Evolutionary conservation across 768 basidiomycete genomes (phyloP), one percentile per base, ranked within the genome.

Genomic region (Gloeostereum incarnatum): DNA sequence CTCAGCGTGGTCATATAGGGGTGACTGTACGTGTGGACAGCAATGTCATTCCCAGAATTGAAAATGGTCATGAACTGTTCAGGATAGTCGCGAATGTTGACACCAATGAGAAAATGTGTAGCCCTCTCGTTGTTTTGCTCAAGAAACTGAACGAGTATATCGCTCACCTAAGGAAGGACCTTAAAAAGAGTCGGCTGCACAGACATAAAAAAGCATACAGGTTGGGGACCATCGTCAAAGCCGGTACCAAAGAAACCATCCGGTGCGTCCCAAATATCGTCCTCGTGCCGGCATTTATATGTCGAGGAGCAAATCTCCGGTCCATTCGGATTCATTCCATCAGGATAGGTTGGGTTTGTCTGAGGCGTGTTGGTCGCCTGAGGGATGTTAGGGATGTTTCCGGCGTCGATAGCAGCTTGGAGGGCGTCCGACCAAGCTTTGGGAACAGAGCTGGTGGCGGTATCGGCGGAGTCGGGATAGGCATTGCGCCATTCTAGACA

Each of bases 161-260:
- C 11, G 71, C 69, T 7, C 59, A 41, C 70, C 73, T 34, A 7
- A 39, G 18, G 5, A 11, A 38, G 34, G 27, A 23, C 16, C 33
- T 10, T 49, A 35, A 35, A 39, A 35, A 36, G 14, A 31, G 33
- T 42, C 23, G n/a, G 25, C 17, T 17, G 31, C 22, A 40, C 26
- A 33, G 31, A 31, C 25, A 9, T 10, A 30, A 31, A 49, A 16
- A 25, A 35, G 50, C 60, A 45, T 31, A 65, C 63, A 14, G 65
- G 60, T 11, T 69, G 61, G 0, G 89, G 89, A 0, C 90, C 90
- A 50, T 91, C 89, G 50, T 92, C 89, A 51, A 90, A 90, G 34
- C 75, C 67, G 39, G 75, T 61, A 2, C 64, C 84, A 36, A 87
- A 60, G 37, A 68, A 59, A 6, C 85, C 83, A 21, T 68, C 55